phyloP scores from a whole-genome alignment of 73 alveolate species.

The Effrenium voratum region DNA sequence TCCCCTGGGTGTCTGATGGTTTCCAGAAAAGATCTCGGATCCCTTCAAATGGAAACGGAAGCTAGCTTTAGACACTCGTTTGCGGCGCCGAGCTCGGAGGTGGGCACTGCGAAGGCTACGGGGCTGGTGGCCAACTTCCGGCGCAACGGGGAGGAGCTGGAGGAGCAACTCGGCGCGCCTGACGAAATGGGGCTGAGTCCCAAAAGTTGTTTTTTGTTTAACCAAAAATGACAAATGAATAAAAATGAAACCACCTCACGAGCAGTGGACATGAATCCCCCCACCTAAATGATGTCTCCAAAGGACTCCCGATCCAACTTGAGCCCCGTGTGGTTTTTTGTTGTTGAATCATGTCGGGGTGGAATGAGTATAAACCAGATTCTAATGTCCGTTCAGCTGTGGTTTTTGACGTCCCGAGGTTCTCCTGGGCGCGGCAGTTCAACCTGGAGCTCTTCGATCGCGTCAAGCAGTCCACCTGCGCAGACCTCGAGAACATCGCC shows the following conservation, averaged over 20 bases:
- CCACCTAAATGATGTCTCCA: not conserved
- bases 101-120: not conserved
- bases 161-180: not conserved
- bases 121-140: conserved; percentile 10
- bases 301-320: not conserved
- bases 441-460: not conserved
- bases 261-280: not conserved
- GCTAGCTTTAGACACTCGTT: too few relatives aligned
- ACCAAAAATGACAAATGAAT: too few relatives aligned
- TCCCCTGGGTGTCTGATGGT: too few relatives aligned
- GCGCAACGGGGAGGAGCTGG: not conserved
- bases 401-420: not conserved
- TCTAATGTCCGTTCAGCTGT: not conserved
- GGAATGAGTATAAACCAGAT: too few relatives aligned
- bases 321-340: too few relatives aligned
- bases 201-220: too few relatives aligned
- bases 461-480: not conserved
- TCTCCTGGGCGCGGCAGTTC: conserved; percentile 37
- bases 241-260: not conserved
- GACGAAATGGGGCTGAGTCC: not conserved
- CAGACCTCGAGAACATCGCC: conserved; percentile 18
- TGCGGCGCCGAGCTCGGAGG: too few relatives aligned
- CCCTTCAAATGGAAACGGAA: too few relatives aligned
- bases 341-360: too few relatives aligned
- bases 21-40: too few relatives aligned